phyloP scores from a whole-genome alignment of 768 basidiomycete genomes.

The Grammothele lineata region DNA sequence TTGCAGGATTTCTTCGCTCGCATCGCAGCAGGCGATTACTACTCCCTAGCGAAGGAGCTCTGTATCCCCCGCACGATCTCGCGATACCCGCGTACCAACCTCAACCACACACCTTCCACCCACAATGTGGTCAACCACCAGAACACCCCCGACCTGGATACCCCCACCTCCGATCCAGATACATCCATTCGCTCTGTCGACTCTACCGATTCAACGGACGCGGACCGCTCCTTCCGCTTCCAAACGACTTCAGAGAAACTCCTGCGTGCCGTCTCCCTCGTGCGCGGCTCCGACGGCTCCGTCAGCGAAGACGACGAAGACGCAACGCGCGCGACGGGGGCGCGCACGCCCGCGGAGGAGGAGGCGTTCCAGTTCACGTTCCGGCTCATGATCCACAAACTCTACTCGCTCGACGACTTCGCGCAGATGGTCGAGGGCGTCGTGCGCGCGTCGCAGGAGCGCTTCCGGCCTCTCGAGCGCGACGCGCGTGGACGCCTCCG shows the following conservation, averaged over 20 bases:
- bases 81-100: too few species aligned
- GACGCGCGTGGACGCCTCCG: neutral
- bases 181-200: conserved; percentile 3
- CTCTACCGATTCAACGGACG: neutral
- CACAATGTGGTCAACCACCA: neutral
- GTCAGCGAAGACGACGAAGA: neutral
- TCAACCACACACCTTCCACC: neutral
- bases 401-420: conserved; percentile 61
- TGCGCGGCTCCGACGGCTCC: too few species aligned
- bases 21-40: conserved; percentile 12
- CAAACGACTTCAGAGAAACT: conserved; percentile 8
- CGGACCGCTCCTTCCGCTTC: neutral
- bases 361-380: conserved; percentile 45
- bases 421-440: conserved; percentile 26
- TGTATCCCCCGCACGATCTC: neutral
- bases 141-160: neutral
- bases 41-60: conserved; percentile 10
- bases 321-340: neutral
- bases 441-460: conserved; percentile 30
- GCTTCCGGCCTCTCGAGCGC: conserved; percentile 46
- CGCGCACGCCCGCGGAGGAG: conserved; percentile 2
- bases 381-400: conserved; percentile 62
- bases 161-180: neutral
- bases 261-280: conserved; percentile 8
- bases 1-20: conserved; percentile 15